phyloP scores from a whole-genome alignment of 805 yeast species.

The Suhomyces kilbournensis region DNA sequence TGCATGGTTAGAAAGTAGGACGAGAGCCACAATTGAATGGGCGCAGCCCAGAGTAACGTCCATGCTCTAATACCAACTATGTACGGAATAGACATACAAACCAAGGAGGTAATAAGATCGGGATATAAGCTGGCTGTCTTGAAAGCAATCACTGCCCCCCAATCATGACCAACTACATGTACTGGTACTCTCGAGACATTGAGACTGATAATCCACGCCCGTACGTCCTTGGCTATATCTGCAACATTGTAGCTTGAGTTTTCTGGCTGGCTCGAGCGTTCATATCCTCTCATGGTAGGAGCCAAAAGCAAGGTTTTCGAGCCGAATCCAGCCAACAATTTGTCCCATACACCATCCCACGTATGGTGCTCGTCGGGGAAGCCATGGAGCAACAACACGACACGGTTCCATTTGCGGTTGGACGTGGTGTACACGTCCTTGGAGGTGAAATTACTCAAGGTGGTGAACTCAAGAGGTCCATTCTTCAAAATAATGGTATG shows the following conservation, averaged over 20 bases:
- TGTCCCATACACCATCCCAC: conserved; percentile 22
- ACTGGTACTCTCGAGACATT: conserved; percentile 20
- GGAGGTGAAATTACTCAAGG: conserved; percentile 16
- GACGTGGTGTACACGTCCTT: conserved; percentile 12
- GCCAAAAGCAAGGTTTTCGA: conserved; percentile 21
- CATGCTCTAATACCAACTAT: conserved; percentile 23
- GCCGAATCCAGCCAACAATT: conserved; percentile 10
- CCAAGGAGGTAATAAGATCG: conserved; percentile 28
- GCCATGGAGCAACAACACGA: conserved; percentile 10
- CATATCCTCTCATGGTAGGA: conserved; percentile 40
- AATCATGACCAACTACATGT: conserved; percentile 42
- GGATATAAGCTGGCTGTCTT: conserved; percentile 36
- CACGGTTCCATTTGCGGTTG: conserved; percentile 7
- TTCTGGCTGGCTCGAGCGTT: conserved; percentile 26
- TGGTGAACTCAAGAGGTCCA: conserved; percentile 18
- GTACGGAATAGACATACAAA: conserved; percentile 40
- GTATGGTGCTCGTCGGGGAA: conserved; percentile 38
- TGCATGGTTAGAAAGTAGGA: conserved; percentile 41
- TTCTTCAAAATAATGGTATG: conserved; percentile 6
- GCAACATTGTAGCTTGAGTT: conserved; percentile 22
- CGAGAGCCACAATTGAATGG: conserved; percentile 33
- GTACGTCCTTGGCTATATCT: conserved; percentile 34
- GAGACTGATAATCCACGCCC: conserved; percentile 29
- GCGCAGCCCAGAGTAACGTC: conserved; percentile 29
- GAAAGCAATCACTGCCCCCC: conserved; percentile 41